Evolutionary conservation across 805 yeast species (phyloP).

Genomic region (Lipomyces yamadae): DNA sequence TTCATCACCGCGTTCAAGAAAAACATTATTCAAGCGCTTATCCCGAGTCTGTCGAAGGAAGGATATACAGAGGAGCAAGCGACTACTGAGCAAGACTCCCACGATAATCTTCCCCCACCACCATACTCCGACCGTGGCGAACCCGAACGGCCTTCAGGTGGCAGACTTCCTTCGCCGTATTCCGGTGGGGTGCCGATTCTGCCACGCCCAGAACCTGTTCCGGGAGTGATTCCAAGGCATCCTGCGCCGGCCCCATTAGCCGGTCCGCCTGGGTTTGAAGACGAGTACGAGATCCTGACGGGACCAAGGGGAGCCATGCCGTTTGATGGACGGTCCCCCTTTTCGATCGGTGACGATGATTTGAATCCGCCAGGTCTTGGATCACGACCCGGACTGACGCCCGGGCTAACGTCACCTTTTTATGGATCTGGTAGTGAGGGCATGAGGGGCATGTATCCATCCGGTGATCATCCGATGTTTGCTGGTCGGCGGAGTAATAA

Average conservation of each 20-base stretch:
- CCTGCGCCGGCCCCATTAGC: slow-evolving; percentile 37
- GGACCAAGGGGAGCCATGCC: slow-evolving; percentile 17
- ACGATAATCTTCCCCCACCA: slow-evolving; percentile 32
- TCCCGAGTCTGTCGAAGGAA: slow-evolving; percentile 28
- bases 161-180: slow-evolving; percentile 7
- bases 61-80: slow-evolving; percentile 23
- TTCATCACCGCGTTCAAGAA: slow-evolving; percentile 22
- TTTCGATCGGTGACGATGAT: slow-evolving; percentile 48
- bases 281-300: slow-evolving; percentile 46
- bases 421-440: slow-evolving; percentile 23
- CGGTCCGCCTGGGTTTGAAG: slow-evolving; percentile 53
- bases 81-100: slow-evolving; percentile 27
- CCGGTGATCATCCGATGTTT: slow-evolving; percentile 37
- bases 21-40: slow-evolving; percentile 20
- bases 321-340: slow-evolving; percentile 28
- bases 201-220: slow-evolving; percentile 9
- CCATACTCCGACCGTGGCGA: slow-evolving; percentile 26
- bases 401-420: slow-evolving; percentile 32
- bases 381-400: slow-evolving; percentile 45
- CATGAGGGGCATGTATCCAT: slow-evolving; percentile 37
- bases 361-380: slow-evolving; percentile 50
- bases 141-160: neutral
- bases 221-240: slow-evolving; percentile 9
- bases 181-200: neutral
- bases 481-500: slow-evolving; percentile 37